Conservation (phyloP, 345 rosid genomes). For the Hibiscus tridactylites region DNA sequence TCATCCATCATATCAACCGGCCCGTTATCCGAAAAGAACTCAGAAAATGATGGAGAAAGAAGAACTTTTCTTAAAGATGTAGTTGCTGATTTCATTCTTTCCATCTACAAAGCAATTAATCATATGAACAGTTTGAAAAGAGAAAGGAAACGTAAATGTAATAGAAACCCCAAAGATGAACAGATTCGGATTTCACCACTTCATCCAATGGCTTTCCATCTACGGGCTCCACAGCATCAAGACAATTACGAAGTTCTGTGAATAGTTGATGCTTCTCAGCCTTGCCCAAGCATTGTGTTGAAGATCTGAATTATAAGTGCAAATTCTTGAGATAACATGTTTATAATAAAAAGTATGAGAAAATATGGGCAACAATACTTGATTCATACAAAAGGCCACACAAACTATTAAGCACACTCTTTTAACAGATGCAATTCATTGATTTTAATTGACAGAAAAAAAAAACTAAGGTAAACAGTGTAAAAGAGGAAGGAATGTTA, state of each 20-base stretch:
- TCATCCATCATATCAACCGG: conserved; percentile 85
- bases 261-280: conserved; percentile 59
- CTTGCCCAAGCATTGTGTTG: conserved; percentile 38
- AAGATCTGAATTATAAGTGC: conserved; percentile 30
- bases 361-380: neutral
- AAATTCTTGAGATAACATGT: neutral
- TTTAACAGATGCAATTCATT: neutral
- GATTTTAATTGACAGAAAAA: neutral
- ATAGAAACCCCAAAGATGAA: neutral
- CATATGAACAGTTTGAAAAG: conserved; percentile 23
- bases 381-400: conserved; percentile 2
- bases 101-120: conserved; percentile 4
- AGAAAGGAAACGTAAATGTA: neutral
- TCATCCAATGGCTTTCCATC: conserved; percentile 67
- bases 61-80: conserved; percentile 75
- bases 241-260: conserved; percentile 60
- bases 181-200: conserved; percentile 35
- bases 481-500: conserved; percentile 21
- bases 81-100: conserved; percentile 56
- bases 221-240: conserved; percentile 59
- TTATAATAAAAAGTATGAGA: neutral
- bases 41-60: conserved; percentile 78
- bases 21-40: conserved; percentile 72
- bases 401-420: neutral
- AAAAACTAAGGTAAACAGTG: neutral